Evolutionary conservation across 2,329 filamentous ascomycete species (phyloP), one percentile per base, ranked within the genome.

Genomic region (Diplodia mutila): DNA sequence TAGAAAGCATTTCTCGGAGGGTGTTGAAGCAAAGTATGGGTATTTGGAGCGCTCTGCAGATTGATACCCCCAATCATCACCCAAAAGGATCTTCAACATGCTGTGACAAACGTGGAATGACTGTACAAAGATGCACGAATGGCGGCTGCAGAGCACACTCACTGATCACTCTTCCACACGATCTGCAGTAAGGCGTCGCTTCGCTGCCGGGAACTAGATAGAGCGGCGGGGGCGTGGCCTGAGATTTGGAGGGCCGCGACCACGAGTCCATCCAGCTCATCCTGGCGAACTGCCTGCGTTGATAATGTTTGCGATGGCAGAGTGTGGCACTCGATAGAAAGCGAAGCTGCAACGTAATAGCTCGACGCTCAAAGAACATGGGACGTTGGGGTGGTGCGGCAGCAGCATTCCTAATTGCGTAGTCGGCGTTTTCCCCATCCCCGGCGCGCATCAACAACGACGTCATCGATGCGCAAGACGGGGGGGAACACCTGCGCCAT

Each of bases 81-180:
- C 34, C 11, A 32, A 37, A 21, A 9, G 53, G n/a, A 4, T n/a
- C 7, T 6, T 14, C 21, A 21, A 11, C 16, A 11, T 12, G 25
- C 25, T 18, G 21, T 53, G 4, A 4, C 5, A 18, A 12, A 37
- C 37, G 25, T 21, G 37, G 32, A 46, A 9, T 11, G 18, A 18
- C 23, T 21, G 21, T 9, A 23, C 23, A 34, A 61, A 23, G 39
- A 25, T 34, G n/a, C 18, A 12, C 46, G 8, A 11, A 25, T 23
- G 14, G 14, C 12, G 18, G 9, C 32, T 27, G 8, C 25, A 23
- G 53, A 11, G 5, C 11, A 21, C 8, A 49, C 73, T 76, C 74
- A 70, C 83, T 81, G 48, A 87, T 87, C 2, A 86, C 81, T 49
- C 86, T 80, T 0, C 87, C 86, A 70, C 86, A 89, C 14, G 83